phyloP scores from a whole-genome alignment of 2,329 filamentous ascomycete genomes.

The Pseudopyricularia cyperi region DNA sequence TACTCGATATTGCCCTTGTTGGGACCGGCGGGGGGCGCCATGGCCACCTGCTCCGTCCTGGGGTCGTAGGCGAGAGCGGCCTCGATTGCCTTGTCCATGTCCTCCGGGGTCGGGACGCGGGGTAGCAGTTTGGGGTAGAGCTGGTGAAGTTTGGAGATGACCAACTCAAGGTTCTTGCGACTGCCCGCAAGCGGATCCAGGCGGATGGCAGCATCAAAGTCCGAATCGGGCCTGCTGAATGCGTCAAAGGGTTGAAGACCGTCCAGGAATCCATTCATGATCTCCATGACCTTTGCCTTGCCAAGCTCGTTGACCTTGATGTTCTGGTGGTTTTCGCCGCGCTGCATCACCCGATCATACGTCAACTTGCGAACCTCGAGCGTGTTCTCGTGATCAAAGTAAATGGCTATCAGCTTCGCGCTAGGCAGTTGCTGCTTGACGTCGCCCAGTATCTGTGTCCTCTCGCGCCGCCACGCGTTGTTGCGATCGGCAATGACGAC shows the following conservation, averaged over 20 bases:
- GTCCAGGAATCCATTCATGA: conserved; percentile 89
- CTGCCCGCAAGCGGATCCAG: conserved; percentile 69
- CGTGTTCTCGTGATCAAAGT: conserved; percentile 75
- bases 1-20: conserved; percentile 42
- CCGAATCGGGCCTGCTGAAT: conserved; percentile 56
- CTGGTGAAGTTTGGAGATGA: conserved; percentile 59
- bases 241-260: conserved; percentile 71
- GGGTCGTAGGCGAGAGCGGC: conserved; percentile 67
- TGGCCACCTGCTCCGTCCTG: conserved; percentile 18
- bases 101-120: conserved; percentile 54
- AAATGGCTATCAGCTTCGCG: conserved; percentile 68
- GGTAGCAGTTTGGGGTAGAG: conserved; percentile 66
- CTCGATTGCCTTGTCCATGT: conserved; percentile 69
- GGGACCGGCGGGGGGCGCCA: conserved; percentile 15
- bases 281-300: conserved; percentile 60
- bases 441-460: conserved; percentile 76
- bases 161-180: conserved; percentile 70
- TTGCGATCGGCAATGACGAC: conserved; percentile 89
- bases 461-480: conserved; percentile 80
- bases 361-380: conserved; percentile 63
- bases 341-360: conserved; percentile 62
- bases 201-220: conserved; percentile 75
- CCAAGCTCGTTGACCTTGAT: conserved; percentile 69
- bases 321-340: conserved; percentile 95
- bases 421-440: conserved; percentile 48